These are phyloP conservation scores for Elongisporangium prolatum DNA, from an alignment of 352 stramenopile species.

Conservation along the genomic window DNA sequence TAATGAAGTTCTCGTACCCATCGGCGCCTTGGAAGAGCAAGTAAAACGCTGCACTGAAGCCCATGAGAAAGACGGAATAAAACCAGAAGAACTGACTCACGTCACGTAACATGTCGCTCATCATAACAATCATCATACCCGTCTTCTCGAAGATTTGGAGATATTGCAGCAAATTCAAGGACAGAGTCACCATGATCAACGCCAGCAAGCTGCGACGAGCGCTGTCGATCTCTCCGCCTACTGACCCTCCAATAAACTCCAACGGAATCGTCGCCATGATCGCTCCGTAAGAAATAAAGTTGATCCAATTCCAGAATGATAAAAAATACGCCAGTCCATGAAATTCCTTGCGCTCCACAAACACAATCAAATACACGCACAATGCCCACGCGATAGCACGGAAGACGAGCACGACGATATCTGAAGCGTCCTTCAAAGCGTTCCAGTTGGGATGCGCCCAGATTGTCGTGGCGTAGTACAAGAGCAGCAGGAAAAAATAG, in stretches of 20 bases:
- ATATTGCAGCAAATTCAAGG: conserved; percentile 67
- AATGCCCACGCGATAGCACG: too few relatives aligned
- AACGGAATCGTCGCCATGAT: conserved; percentile 44
- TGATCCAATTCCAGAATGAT: too few relatives aligned
- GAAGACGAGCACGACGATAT: conserved; percentile 26
- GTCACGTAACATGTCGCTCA: conserved; percentile 66
- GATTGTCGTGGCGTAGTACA: conserved; percentile 54
- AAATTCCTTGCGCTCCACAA: too few relatives aligned
- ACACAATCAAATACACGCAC: too few relatives aligned
- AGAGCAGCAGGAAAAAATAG: conserved; percentile 39
- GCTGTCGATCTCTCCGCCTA: conserved; percentile 14
- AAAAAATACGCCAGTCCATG: too few relatives aligned
- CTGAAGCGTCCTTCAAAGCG: conserved; percentile 21
- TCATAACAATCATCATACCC: conserved; percentile 70
- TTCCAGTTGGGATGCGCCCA: conserved; percentile 52
- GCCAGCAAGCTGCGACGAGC: conserved; percentile 46
- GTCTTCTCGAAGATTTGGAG: conserved; percentile 52
- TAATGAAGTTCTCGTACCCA: conserved; percentile 55
- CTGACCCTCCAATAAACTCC: too few relatives aligned
- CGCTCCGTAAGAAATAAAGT: conserved; percentile 17
- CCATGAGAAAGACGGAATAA: conserved; percentile 66
- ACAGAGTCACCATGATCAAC: conserved; percentile 52
- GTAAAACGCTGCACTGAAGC: conserved; percentile 71
- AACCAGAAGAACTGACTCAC: conserved; percentile 64
- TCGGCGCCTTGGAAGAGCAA: conserved; percentile 43